These are phyloP conservation scores for Nakazawaea ernobii DNA, from an alignment of 805 yeast genomes.

Conservation along the genomic window DNA sequence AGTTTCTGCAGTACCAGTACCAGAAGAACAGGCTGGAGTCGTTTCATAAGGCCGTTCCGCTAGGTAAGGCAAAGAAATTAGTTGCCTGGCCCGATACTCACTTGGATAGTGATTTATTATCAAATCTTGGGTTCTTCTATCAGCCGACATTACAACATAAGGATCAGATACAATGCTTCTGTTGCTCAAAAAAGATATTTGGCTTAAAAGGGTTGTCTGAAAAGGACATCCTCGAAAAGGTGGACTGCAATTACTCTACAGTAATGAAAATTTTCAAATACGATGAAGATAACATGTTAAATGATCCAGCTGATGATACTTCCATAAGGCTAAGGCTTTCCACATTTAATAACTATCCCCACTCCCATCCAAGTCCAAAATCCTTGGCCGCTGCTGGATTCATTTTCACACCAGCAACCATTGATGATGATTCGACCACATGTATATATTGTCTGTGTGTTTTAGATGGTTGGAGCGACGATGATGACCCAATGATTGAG, in stretches of 20 bases:
- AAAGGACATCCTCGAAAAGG: background rate
- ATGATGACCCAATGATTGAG: slow-evolving; percentile 58
- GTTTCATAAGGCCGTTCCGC: background rate
- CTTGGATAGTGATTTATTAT: slow-evolving; percentile 1
- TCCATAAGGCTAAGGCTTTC: slow-evolving; percentile 28
- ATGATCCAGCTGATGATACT: slow-evolving; percentile 27
- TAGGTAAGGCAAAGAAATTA: slow-evolving; percentile 5
- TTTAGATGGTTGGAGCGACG: slow-evolving; percentile 65
- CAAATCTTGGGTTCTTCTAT: slow-evolving; percentile 4
- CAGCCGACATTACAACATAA: slow-evolving; percentile 5
- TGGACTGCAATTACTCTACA: background rate
- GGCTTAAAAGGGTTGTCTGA: background rate
- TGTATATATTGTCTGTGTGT: slow-evolving; percentile 63
- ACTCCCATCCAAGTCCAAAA: slow-evolving; percentile 33
- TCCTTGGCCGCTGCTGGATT: slow-evolving; percentile 60
- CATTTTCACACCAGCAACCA: slow-evolving; percentile 43
- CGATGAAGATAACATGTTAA: slow-evolving; percentile 19
- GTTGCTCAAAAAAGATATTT: slow-evolving; percentile 3
- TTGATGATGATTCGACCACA: slow-evolving; percentile 47
- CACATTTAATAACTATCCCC: slow-evolving; percentile 44
- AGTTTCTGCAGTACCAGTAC: background rate
- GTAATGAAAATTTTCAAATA: slow-evolving; percentile 2
- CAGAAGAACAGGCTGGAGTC: slow-evolving; percentile 2
- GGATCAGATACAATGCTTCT: slow-evolving; percentile 7
- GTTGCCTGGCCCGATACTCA: slow-evolving; percentile 3